Conservation (phyloP, 2,329 filamentous ascomycete species). For the Colletotrichum filicis region DNA sequence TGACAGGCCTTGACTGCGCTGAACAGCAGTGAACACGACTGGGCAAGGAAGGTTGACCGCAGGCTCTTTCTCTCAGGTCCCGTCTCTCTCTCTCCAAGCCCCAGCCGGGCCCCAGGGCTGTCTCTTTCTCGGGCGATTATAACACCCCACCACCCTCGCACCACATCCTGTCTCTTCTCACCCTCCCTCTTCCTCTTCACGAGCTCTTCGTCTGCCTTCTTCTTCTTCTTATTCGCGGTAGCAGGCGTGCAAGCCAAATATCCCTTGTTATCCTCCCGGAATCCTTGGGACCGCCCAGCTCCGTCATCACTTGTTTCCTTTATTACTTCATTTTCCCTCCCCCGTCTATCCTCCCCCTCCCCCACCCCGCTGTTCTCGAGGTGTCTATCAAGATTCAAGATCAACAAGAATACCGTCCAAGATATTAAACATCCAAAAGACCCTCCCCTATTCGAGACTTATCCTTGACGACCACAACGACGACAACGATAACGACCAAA, state of each 20-base stretch:
- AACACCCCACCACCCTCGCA: constrained; percentile 62
- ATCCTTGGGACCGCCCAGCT: constrained; percentile 64
- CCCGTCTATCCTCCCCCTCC: constrained; percentile 39
- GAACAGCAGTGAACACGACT: background rate
- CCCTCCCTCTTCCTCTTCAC: constrained; percentile 63
- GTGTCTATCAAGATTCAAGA: constrained; percentile 7
- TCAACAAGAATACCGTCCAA: background rate
- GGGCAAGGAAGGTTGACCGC: background rate
- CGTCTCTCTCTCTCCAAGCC: background rate
- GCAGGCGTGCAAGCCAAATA: constrained; percentile 69
- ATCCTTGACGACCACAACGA: constrained; percentile 18
- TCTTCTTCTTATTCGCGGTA: constrained; percentile 68
- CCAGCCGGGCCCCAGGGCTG: background rate
- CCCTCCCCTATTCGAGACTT: constrained; percentile 10
- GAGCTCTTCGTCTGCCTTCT: constrained; percentile 68
- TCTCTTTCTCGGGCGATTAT: constrained; percentile 42
- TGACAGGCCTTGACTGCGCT: constrained; percentile 7
- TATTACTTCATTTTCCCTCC: constrained; percentile 51
- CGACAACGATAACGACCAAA: background rate
- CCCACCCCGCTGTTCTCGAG: constrained; percentile 27
- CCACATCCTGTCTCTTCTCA: constrained; percentile 55
- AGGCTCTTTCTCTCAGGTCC: background rate
- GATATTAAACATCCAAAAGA: background rate
- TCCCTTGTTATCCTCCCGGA: constrained; percentile 49
- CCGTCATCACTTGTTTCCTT: constrained; percentile 56